Evolutionary conservation across 2,329 filamentous ascomycete genomes (phyloP).

Genomic region (Sordariomycetes sp.): DNA sequence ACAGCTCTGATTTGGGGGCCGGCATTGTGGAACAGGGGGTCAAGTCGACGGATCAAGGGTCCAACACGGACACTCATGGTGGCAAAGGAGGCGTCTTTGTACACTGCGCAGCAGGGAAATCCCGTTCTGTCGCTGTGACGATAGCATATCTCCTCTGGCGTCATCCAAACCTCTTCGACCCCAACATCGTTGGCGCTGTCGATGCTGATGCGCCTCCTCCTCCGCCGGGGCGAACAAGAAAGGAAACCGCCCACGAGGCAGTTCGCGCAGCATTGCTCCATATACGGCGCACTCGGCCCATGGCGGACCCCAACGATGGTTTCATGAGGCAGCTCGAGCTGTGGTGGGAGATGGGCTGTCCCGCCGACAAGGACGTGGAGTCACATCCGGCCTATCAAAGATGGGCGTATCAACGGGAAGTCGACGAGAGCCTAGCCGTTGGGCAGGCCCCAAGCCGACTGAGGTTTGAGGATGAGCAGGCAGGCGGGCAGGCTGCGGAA

Average conservation of each 20-base stretch:
- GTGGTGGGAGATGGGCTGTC: constrained; percentile 81
- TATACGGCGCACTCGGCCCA: constrained; percentile 60
- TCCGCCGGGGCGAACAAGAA: constrained; percentile 10
- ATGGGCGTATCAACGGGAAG: constrained; percentile 47
- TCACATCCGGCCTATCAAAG: constrained; percentile 71
- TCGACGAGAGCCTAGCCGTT: constrained; percentile 52
- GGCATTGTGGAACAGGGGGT: constrained; percentile 1
- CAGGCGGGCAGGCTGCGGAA: constrained; percentile 10
- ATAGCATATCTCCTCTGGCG: constrained; percentile 78
- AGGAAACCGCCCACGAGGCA: constrained; percentile 34
- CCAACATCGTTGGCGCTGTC: constrained; percentile 19
- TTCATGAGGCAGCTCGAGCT: constrained; percentile 85
- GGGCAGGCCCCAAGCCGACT: constrained; percentile 76
- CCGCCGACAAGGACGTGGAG: constrained; percentile 48
- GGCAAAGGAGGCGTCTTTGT: constrained; percentile 39
- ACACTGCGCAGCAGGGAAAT: constrained; percentile 90
- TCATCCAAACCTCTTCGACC: constrained; percentile 43
- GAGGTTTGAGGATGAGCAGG: constrained; percentile 67
- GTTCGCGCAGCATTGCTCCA: constrained; percentile 55
- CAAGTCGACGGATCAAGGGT: background rate
- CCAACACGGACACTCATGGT: too few species aligned
- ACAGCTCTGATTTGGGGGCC: background rate
- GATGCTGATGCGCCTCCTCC: background rate
- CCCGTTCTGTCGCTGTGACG: constrained; percentile 75
- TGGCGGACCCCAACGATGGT: constrained; percentile 82